These are phyloP conservation scores for Colletotrichum cordylinicola DNA, from an alignment of 2,329 filamentous ascomycete species.

Conservation along the genomic window DNA sequence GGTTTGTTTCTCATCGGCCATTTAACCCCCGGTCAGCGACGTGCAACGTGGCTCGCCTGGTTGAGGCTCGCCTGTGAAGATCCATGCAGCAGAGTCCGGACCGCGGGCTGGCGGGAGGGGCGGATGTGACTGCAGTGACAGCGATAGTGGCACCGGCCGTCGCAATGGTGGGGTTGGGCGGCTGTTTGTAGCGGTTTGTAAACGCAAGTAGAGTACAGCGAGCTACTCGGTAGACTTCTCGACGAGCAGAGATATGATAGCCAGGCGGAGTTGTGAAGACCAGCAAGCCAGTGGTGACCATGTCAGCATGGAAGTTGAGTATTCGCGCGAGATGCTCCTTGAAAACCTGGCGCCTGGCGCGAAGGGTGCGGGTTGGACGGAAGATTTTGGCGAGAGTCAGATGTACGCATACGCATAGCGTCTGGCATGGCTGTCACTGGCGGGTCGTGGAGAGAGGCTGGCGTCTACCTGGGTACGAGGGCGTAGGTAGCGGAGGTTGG, in stretches of 20 bases:
- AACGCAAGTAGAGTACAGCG: neutral
- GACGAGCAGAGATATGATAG: neutral
- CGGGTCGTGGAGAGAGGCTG: neutral
- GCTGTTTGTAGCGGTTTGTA: neutral
- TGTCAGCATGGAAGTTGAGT: neutral
- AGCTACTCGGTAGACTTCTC: neutral
- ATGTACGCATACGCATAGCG: neutral
- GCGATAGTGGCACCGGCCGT: constrained; percentile 1
- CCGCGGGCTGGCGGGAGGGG: constrained; percentile 21
- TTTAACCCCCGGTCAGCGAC: constrained; percentile 19
- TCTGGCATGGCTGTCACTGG: neutral
- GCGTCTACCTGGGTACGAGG: neutral
- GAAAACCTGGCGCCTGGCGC: neutral
- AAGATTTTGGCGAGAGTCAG: neutral
- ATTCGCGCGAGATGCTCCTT: neutral
- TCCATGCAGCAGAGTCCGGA: constrained; percentile 22
- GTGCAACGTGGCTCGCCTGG: constrained; percentile 27
- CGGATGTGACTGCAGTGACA: constrained; percentile 17
- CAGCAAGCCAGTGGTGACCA: neutral
- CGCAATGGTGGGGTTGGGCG: constrained; percentile 8
- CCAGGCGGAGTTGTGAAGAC: neutral
- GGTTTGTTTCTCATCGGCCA: constrained; percentile 16
- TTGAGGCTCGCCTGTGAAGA: constrained; percentile 22
- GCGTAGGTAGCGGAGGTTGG: constrained; percentile 5
- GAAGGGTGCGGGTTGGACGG: neutral